phyloP scores from a whole-genome alignment of 345 rosid genomes.

The Draba incana region DNA sequence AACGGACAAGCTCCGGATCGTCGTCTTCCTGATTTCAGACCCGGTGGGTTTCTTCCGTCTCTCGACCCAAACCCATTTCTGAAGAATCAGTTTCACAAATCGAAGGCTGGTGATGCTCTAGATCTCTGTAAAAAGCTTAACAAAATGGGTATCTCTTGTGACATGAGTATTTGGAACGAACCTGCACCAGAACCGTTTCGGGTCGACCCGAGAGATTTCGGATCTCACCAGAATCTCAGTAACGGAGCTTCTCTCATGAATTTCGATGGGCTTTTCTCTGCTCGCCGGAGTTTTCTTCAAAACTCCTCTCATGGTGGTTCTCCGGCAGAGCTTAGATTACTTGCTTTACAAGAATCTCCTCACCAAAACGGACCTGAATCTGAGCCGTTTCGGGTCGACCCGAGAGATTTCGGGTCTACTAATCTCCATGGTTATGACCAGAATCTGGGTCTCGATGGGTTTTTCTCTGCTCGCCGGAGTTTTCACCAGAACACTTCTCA shows the following conservation, averaged over 20 bases:
- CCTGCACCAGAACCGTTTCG: constrained; percentile 42
- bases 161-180: constrained; percentile 27
- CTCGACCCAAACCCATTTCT: constrained; percentile 32
- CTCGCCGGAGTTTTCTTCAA: constrained; percentile 32
- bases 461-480: constrained; percentile 36
- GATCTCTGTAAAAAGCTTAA: constrained; percentile 49
- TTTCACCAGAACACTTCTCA: constrained; percentile 31
- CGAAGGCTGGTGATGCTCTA: constrained; percentile 28
- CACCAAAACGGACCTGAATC: constrained; percentile 18
- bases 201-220: constrained; percentile 41
- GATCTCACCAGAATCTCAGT: constrained; percentile 16
- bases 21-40: constrained; percentile 25
- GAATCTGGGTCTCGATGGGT: too few species aligned
- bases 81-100: constrained; percentile 38
- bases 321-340: constrained; percentile 35
- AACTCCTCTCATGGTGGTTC: constrained; percentile 30
- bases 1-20: constrained; percentile 37
- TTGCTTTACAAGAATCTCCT: constrained; percentile 40
- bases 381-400: too few species aligned
- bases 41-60: constrained; percentile 31
- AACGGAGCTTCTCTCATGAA: constrained; percentile 23
- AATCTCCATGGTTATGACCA: too few species aligned
- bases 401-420: too few species aligned
- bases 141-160: constrained; percentile 53
- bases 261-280: constrained; percentile 42